phyloP scores from a whole-genome alignment of 306 rosid species.

The Prunus fruticosa region DNA sequence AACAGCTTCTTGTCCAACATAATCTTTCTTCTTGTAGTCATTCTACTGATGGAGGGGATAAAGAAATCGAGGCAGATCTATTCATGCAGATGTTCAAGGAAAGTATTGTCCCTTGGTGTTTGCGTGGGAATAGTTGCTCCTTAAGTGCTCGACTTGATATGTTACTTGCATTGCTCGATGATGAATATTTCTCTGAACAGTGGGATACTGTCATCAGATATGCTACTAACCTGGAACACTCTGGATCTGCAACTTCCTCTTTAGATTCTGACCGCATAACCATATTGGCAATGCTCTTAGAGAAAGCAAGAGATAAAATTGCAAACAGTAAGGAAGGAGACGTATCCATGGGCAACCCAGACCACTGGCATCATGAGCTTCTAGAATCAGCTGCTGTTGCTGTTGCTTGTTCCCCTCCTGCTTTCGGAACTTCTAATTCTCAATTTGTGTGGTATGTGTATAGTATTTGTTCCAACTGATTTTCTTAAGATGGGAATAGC shows the following conservation, averaged over 20 bases:
- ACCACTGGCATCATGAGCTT: slow-evolving; percentile 64
- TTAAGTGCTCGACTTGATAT: slow-evolving; percentile 66
- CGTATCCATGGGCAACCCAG: slow-evolving; percentile 39
- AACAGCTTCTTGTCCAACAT: slow-evolving; percentile 49
- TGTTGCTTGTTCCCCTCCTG: slow-evolving; percentile 51
- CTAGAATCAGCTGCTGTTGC: slow-evolving; percentile 72
- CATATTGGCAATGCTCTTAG: slow-evolving; percentile 65
- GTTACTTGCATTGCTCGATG: slow-evolving; percentile 73
- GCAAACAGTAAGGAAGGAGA: slow-evolving; percentile 41
- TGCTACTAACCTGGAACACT: slow-evolving; percentile 45
- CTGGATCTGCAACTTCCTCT: slow-evolving; percentile 39
- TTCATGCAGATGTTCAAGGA: slow-evolving; percentile 75
- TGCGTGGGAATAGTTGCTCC: slow-evolving; percentile 49
- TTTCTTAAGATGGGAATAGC: not conserved
- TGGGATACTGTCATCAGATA: slow-evolving; percentile 63
- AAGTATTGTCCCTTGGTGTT: slow-evolving; percentile 86
- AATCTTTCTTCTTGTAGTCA: slow-evolving; percentile 30
- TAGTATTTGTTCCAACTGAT: not conserved
- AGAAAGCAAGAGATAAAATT: slow-evolving; percentile 59
- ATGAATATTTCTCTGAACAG: slow-evolving; percentile 75
- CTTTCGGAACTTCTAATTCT: slow-evolving; percentile 48
- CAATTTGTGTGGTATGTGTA: slow-evolving; percentile 62
- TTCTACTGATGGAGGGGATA: slow-evolving; percentile 33
- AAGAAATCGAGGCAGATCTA: slow-evolving; percentile 35
- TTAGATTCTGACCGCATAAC: slow-evolving; percentile 50